phyloP scores from a whole-genome alignment of 768 basidiomycete genomes.

The Leccinum arenicola region DNA sequence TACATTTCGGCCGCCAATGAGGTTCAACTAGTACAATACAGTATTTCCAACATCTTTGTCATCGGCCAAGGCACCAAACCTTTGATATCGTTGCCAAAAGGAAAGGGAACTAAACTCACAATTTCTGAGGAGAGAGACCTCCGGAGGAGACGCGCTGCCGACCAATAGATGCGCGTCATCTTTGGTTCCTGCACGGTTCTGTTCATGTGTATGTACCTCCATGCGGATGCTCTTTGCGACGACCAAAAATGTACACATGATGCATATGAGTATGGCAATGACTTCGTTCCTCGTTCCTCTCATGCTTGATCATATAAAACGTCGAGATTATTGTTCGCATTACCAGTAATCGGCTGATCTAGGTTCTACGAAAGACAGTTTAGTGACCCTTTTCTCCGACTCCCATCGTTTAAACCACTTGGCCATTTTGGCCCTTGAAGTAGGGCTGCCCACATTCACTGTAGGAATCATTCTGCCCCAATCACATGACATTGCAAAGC shows the following conservation, averaged over 20 bases:
- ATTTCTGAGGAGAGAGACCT: conserved; percentile 96
- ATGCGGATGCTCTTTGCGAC: conserved; percentile 19
- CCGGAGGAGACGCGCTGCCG: conserved; percentile 78
- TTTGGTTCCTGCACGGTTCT: conserved; percentile 4
- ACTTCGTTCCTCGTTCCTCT: neutral
- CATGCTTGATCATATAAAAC: neutral
- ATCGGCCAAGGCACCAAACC: conserved; percentile 95
- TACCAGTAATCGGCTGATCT: conserved; percentile 50
- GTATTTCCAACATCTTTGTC: conserved; percentile 96
- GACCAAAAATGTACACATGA: conserved; percentile 24
- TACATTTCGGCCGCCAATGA: neutral
- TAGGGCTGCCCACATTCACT: conserved; percentile 79
- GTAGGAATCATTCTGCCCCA: conserved; percentile 94
- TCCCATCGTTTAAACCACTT: conserved; percentile 92
- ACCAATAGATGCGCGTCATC: conserved; percentile 45
- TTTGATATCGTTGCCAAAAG: conserved; percentile 95
- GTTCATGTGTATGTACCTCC: conserved; percentile 14
- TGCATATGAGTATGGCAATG: conserved; percentile 11
- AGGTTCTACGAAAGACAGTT: conserved; percentile 34
- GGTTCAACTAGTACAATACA: conserved; percentile 28
- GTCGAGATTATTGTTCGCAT: neutral
- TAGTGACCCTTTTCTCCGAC: conserved; percentile 63
- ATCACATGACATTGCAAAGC: conserved; percentile 86
- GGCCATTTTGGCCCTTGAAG: conserved; percentile 78
- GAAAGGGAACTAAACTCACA: conserved; percentile 96